Percentiles rank a stretch among this genome's conserved stretches.
Conservation (phyloP, 352 stramenopile genomes). For the Pythium graminicola region DNA sequence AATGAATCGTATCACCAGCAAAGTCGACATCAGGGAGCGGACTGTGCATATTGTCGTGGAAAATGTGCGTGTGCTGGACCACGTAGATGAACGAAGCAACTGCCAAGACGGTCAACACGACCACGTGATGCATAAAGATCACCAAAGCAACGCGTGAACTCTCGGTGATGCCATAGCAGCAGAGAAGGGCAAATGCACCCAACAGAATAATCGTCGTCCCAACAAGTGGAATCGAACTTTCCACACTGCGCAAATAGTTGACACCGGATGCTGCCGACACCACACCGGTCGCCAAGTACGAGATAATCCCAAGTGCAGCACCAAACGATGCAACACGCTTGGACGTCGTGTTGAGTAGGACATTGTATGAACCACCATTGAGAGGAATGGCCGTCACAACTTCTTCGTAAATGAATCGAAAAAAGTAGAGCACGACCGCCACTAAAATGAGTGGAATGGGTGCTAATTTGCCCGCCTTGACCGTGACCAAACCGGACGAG, state of each 20-base stretch:
- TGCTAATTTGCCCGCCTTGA: slow-evolving; percentile 87
- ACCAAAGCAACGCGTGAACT: slow-evolving; percentile 84
- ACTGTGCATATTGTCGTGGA: slow-evolving; percentile 77
- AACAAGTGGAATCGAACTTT: slow-evolving; percentile 68
- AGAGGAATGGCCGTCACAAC: slow-evolving; percentile 91
- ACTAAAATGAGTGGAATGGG: slow-evolving; percentile 87
- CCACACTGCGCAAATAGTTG: slow-evolving; percentile 72
- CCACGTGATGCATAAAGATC: slow-evolving; percentile 89
- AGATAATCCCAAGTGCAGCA: slow-evolving; percentile 91
- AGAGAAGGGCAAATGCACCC: slow-evolving; percentile 89
- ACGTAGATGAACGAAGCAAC: slow-evolving; percentile 75
- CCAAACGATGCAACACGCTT: slow-evolving; percentile 91
- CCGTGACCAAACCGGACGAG: slow-evolving; percentile 74
- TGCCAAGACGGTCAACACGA: slow-evolving; percentile 78
- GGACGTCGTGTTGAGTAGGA: slow-evolving; percentile 93
- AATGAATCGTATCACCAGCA: slow-evolving; percentile 63
- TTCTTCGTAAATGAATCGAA: slow-evolving; percentile 93
- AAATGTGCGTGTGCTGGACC: slow-evolving; percentile 67
- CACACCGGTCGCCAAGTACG: slow-evolving; percentile 94
- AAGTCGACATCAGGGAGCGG: slow-evolving; percentile 87
- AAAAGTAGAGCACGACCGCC: slow-evolving; percentile 81
- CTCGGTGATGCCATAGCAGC: slow-evolving; percentile 89
- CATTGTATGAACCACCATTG: slow-evolving; percentile 95
- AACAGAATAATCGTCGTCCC: slow-evolving; percentile 74
- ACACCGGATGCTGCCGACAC: slow-evolving; percentile 82